A percentile compares a stretch with the other conserved stretches of the same genome.
These are phyloP conservation scores for Aspergillus sp. DNA, from an alignment of 2,329 filamentous ascomycete species.

Conservation along the genomic window DNA sequence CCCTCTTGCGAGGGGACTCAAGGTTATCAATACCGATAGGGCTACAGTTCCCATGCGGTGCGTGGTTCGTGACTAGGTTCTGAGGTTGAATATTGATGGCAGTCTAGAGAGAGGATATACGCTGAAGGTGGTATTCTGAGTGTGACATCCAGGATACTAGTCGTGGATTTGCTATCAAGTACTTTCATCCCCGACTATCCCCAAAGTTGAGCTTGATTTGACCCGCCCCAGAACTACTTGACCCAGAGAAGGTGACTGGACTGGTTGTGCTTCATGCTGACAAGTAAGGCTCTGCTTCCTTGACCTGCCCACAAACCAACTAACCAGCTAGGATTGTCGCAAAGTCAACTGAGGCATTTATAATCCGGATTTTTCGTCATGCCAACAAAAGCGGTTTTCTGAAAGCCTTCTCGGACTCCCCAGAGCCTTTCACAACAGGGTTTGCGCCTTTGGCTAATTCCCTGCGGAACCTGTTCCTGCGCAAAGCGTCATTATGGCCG, in stretches of 20 bases:
- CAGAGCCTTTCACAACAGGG: constrained; percentile 83
- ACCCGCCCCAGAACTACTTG: constrained; percentile 56
- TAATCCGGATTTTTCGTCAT: constrained; percentile 87
- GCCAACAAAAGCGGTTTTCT: constrained; percentile 92
- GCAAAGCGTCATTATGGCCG: constrained; percentile 87
- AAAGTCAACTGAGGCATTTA: constrained; percentile 91
- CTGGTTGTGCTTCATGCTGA: constrained; percentile 87
- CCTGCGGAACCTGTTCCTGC: constrained; percentile 88
- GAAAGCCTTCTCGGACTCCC: constrained; percentile 93
- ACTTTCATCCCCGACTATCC: constrained; percentile 14
- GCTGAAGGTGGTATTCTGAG: constrained; percentile 86
- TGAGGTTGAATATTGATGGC: constrained; percentile 19
- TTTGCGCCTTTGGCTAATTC: constrained; percentile 86
- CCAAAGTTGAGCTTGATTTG: background rate
- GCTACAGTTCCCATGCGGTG: constrained; percentile 75
- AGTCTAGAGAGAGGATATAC: constrained; percentile 81
- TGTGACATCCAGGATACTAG: constrained; percentile 90
- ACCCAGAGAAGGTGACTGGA: constrained; percentile 82
- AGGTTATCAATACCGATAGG: constrained; percentile 89
- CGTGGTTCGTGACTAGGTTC: constrained; percentile 6
- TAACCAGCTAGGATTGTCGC: constrained; percentile 62
- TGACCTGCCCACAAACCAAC: background rate
- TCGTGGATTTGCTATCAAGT: constrained; percentile 86
- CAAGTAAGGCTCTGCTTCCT: constrained; percentile 36
- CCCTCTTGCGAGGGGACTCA: constrained; percentile 78